phyloP scores from a whole-genome alignment of 441 rosid genomes.

The Geranium incanum region DNA sequence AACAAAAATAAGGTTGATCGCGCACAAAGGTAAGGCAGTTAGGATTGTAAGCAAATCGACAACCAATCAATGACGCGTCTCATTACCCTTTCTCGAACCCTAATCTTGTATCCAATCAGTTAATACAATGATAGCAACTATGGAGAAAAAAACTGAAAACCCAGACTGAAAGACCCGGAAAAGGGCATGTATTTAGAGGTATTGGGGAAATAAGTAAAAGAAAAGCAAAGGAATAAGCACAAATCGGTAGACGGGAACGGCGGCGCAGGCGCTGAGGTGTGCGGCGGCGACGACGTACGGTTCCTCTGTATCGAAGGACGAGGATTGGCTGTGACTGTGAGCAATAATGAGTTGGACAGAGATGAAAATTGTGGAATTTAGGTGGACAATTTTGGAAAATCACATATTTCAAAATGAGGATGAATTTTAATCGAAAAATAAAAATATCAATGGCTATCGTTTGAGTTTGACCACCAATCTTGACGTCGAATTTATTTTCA shows the following conservation, averaged over 20 bases:
- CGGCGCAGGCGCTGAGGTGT: neutral
- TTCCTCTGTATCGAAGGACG: neutral
- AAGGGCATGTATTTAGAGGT: neutral
- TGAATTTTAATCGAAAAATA: neutral
- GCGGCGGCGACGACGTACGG: conserved; percentile 1
- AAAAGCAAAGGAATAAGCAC: neutral
- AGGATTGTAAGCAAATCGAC: neutral
- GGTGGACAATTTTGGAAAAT: neutral
- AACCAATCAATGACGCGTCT: neutral
- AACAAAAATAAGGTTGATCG: neutral
- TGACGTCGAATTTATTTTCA: no score
- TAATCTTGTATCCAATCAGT: neutral
- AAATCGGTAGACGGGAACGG: neutral
- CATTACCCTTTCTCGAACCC: neutral
- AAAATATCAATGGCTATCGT: no score
- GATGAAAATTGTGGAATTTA: neutral
- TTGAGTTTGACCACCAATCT: no score
- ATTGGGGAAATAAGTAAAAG: neutral
- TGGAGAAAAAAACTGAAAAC: neutral
- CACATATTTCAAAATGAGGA: neutral
- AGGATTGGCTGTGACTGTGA: neutral
- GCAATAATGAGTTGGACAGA: neutral
- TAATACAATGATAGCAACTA: neutral
- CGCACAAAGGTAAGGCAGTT: neutral
- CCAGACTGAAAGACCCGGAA: neutral